Base-by-base conservation (phyloP, 2,329 filamentous ascomycete species). In the Aspergillus intermedius region DNA sequence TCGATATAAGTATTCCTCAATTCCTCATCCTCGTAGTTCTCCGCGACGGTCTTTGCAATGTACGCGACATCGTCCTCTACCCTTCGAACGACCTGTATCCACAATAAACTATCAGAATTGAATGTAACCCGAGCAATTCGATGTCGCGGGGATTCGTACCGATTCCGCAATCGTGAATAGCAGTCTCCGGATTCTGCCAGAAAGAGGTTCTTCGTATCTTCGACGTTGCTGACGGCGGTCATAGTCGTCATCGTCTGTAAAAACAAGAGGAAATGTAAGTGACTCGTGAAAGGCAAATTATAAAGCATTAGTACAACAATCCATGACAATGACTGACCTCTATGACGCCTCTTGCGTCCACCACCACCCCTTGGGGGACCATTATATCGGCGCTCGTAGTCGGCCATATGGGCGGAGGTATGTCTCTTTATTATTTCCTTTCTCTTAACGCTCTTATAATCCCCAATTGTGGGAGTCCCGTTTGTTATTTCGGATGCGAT, bases 11-110 rank as follows among this genome's bases (percentile, higher is more conserved):
- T 82, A 28, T 77, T 79, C 55, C 83, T 83, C 47, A 95, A 74
- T 57, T 90, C 86, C 57, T 85, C 82, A 63, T 94, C 87, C n/a
- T 94, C 90, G 64, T 86, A 87, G 68, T 94, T 86, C 41, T 95
- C 88, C 28, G 84, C 79, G 13, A 95, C 81, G 44, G 85, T 80
- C 60, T 84, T 87, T 28, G 87, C 88, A 60, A 94, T 85, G 45
- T 78, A 77, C 49, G 80, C 77, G 34, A 89, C 82, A 65, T 93
- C 88, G 57, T 94, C 88, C 61, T 90, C 83, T 67, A 86, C 87
- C 60, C 82, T 80, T 59, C 86, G 83, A 61, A 90, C 75, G 49
- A 87, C 84, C 60, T 77, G 55, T 17, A 32, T 23, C n/a, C 17
- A 44, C 15, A 17, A 17, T 25, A 28, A n/a, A 44, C 5, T 4